Evolutionary conservation across 257 asterid species (phyloP), one percentile per base, ranked within the genome.

Genomic region (Anisodus acutangulus): DNA sequence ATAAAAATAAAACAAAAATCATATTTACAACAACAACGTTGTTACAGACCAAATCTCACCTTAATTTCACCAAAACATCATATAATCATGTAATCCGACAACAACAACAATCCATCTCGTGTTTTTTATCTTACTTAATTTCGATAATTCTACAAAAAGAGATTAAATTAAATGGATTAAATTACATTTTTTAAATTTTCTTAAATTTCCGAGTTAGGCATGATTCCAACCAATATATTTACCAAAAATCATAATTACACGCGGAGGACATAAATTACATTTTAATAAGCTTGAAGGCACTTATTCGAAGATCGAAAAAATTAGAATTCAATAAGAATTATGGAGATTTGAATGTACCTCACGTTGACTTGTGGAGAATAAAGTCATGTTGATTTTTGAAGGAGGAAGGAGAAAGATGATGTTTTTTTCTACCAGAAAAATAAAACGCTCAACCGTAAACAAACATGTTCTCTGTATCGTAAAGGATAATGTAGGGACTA

Each of bases 301-400:
- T 31, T 1, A 31, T 1, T 31, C 35, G 35, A 31, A 31, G 35
- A 31, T 31, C 35, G 60, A 15, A 6, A 7, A 5, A 15, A 4
- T 2, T 62, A 62, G 5, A 3, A 62, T 8, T 62, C 15, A 26
- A 26, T 26, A 7, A 67, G 22, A 41, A 70, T 8, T 69, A 16
- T 69, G 54, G 4, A 41, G 80, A 74, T 76, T 51, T 78, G 39
- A 53, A 31, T 31, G 11, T 53, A 78, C 82, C 82, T 76, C 63
- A 11, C 15, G 43, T 31, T 3, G 31, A 31, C 43, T 78, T 0
- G 64, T 13, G 6, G 82, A 78, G 17, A 78, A 78, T 15, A 78
- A 53, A 78, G 66, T 78, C 82, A 53, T 31, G 35, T 31, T 31
- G 35, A 31, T 78, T 26, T 68, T 39, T 4, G 63, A 53, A 6